These are phyloP conservation scores for Metschnikowia drakensbergensis DNA, from an alignment of 805 yeast species.

Conservation along the genomic window DNA sequence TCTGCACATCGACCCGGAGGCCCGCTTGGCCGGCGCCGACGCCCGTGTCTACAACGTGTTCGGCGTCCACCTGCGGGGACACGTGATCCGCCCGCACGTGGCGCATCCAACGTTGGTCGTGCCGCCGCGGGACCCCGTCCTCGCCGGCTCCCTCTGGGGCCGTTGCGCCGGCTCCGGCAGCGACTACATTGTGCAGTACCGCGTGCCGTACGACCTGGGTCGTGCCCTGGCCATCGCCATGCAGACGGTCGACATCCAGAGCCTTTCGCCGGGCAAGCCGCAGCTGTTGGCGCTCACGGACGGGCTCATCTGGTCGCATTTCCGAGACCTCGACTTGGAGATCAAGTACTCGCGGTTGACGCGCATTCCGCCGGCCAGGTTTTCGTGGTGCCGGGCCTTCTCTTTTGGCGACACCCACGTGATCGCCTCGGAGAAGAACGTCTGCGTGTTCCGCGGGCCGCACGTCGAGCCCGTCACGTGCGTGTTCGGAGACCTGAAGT, in stretches of 20 bases:
- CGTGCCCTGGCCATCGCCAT: not conserved
- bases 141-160: not conserved
- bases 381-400: constrained; percentile 6
- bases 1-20: constrained; percentile 21
- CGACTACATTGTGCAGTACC: constrained; percentile 1
- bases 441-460: constrained; percentile 6
- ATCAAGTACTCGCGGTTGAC: constrained; percentile 3
- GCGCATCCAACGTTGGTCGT: not conserved
- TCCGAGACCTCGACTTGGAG: constrained; percentile 3
- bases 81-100: not conserved
- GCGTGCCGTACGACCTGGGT: constrained; percentile 1
- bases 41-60: constrained; percentile 26
- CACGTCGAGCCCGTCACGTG: constrained; percentile 1
- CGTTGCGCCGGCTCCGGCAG: not conserved
- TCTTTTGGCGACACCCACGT: constrained; percentile 9
- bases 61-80: constrained; percentile 19
- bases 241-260: not conserved
- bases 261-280: not conserved
- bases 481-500: constrained; percentile 6
- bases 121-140: not conserved
- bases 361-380: constrained; percentile 3
- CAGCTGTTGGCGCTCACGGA: not conserved
- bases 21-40: constrained; percentile 26
- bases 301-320: constrained; percentile 3
- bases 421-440: constrained; percentile 9